Evolutionary conservation across 2,329 filamentous ascomycete species (phyloP).

Genomic region (Ophiocordyceps polyrhachis-furcata): DNA sequence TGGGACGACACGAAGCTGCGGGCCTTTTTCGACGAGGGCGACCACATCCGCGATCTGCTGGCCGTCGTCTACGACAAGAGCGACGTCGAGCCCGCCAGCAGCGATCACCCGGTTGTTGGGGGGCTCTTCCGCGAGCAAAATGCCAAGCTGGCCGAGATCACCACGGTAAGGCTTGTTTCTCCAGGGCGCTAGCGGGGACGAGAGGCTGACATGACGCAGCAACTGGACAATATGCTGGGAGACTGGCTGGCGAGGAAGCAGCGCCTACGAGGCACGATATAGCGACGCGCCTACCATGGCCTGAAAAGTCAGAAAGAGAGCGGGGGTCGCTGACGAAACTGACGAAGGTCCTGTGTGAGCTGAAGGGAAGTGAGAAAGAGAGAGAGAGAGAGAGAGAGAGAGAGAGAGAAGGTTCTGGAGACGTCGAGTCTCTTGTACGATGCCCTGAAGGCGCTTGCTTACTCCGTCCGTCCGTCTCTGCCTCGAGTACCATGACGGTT

Average conservation of each 20-base stretch:
- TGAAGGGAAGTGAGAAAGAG: too few relatives aligned
- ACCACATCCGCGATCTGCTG: conserved; percentile 76
- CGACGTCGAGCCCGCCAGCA: conserved; percentile 57
- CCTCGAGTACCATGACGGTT: too few relatives aligned
- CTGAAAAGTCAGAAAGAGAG: too few relatives aligned
- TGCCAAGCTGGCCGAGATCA: conserved; percentile 70
- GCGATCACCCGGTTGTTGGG: conserved; percentile 71
- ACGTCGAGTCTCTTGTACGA: too few relatives aligned
- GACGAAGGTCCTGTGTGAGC: too few relatives aligned
- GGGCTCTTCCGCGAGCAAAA: conserved; percentile 76
- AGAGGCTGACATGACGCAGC: conserved; percentile 17
- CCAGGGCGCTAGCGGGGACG: neutral
- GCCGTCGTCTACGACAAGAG: conserved; percentile 86
- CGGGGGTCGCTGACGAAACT: too few relatives aligned
- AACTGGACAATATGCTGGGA: conserved; percentile 74
- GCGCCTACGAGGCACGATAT: conserved; percentile 35
- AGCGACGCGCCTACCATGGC: neutral
- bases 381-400: too few relatives aligned
- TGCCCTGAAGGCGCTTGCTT: too few relatives aligned
- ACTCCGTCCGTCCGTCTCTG: too few relatives aligned
- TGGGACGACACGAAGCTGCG: conserved; percentile 82
- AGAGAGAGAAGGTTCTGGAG: too few relatives aligned
- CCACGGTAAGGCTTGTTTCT: conserved; percentile 33
- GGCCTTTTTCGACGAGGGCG: conserved; percentile 78
- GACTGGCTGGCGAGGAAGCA: conserved; percentile 61